These are phyloP conservation scores for Pilaira anomala DNA, from an alignment of 192 early-diverging fungal species.

Conservation along the genomic window DNA sequence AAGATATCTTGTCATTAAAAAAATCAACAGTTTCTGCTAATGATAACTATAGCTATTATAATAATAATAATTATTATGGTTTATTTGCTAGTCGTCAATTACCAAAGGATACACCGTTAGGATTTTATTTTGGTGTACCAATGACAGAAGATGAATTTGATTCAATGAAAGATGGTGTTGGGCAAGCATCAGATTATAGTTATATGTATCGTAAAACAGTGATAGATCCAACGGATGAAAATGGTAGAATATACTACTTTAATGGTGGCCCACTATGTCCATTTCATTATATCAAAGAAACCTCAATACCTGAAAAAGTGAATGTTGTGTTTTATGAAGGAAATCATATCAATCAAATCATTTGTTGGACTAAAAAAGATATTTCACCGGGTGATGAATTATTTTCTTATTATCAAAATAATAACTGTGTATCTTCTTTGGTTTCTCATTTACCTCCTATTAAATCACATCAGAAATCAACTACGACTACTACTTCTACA, in stretches of 20 bases:
- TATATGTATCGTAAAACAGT: slow-evolving; percentile 85
- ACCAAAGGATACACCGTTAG: slow-evolving; percentile 69
- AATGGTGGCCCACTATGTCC: slow-evolving; percentile 66
- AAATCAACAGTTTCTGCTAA: neutral
- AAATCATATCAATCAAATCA: slow-evolving; percentile 74
- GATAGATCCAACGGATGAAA: slow-evolving; percentile 80
- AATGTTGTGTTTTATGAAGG: slow-evolving; percentile 81
- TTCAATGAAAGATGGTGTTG: slow-evolving; percentile 73
- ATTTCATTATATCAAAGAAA: slow-evolving; percentile 89
- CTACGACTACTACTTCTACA: neutral
- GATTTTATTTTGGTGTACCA: slow-evolving; percentile 94
- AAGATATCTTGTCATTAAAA: neutral
- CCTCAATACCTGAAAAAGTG: slow-evolving; percentile 45
- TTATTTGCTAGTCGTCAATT: slow-evolving; percentile 67
- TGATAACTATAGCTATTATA: slow-evolving; percentile 16
- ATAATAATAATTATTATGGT: slow-evolving; percentile 58
- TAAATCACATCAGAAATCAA: neutral
- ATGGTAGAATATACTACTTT: slow-evolving; percentile 69
- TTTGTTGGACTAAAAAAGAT: slow-evolving; percentile 66
- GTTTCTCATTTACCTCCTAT: slow-evolving; percentile 2
- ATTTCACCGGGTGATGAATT: slow-evolving; percentile 77
- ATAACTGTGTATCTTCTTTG: slow-evolving; percentile 37
- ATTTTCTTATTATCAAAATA: slow-evolving; percentile 79
- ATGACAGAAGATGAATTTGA: slow-evolving; percentile 95
- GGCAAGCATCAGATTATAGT: slow-evolving; percentile 75